Evolutionary conservation across 176 grass and related monocot genomes (phyloP), one percentile per base, ranked within the genome.

Genomic region (Urochloa ruziziensis): DNA sequence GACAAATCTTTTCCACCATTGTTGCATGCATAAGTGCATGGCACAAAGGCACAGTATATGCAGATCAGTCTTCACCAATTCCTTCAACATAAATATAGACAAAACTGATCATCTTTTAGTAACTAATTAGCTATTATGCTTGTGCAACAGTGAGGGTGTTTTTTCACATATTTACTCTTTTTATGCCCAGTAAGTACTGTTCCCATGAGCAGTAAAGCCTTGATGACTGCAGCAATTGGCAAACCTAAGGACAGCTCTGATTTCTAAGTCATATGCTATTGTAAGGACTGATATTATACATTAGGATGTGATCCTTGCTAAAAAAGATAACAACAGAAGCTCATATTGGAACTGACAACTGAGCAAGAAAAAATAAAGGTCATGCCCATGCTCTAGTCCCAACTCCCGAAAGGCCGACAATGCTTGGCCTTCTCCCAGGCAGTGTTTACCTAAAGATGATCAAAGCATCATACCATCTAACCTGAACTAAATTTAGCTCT

Each of bases 41-140:
- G 54, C 37, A 18, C 51, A 44, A 82, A 48, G 37, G 54, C 27
- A 46, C 27, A 25, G 10, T 32, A 71, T 64, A 80, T 44, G 58
- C 10, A 60, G 18, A 82, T 82, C 11, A 83, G 30, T 73, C 35
- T 52, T 74, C 57, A 83, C 12, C 54, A 73, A 48, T n/a, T 30
- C 39, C 68, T 36, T 82, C 40, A 49, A 29, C 23, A 16, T 18
- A 43, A n/a, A 47, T 21, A 56, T 21, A 42, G 75, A 7, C 21
- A 67, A 60, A 39, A n/a, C 23, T 53, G 59, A 83, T 48, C 69
- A 75, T 75, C 56, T n/a, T 83, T 62, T 57, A 46, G 33, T 48
- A 51, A 58, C 23, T 57, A 23, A 62, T 34, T 73, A 63, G 14
- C 49, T 83, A n/a, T n/a, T n/a, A 49, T 16, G 34, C 68, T 25